Percentiles rank a stretch among this genome's conserved stretches.
These are phyloP conservation scores for Coniella vitis DNA, from an alignment of 2,329 filamentous ascomycete genomes.

Conservation along the genomic window DNA sequence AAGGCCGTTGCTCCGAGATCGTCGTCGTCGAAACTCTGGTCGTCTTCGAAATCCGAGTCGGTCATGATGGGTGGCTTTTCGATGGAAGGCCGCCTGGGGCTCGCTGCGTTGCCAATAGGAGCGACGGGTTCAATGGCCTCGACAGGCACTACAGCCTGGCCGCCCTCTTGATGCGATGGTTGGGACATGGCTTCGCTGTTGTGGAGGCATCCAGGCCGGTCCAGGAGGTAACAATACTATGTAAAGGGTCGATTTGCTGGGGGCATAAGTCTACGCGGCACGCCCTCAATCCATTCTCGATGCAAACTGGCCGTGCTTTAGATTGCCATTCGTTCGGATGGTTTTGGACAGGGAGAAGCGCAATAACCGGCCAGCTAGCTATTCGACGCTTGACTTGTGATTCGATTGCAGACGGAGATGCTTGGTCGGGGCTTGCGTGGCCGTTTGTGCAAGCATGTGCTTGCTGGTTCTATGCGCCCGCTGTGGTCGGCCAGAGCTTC, in stretches of 20 bases:
- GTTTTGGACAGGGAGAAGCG: neutral
- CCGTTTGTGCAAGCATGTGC: neutral
- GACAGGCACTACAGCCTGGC: conserved; percentile 5
- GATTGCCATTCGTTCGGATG: neutral
- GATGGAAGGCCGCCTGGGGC: conserved; percentile 23
- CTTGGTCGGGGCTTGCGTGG: too few relatives aligned
- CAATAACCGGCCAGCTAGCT: neutral
- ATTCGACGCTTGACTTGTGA: neutral
- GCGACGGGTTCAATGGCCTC: conserved; percentile 10
- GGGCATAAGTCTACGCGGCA: neutral
- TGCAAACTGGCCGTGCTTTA: neutral
- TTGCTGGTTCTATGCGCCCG: too few relatives aligned
- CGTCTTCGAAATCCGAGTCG: conserved; percentile 15
- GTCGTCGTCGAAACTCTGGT: conserved; percentile 7
- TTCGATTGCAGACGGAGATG: too few relatives aligned
- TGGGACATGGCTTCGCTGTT: conserved; percentile 18
- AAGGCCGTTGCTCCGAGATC: conserved; percentile 35
- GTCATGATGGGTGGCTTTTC: conserved; percentile 28
- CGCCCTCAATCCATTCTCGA: conserved; percentile 10
- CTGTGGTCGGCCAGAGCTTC: too few relatives aligned
- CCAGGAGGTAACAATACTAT: neutral
- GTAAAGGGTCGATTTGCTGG: neutral
- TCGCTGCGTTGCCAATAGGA: conserved; percentile 12
- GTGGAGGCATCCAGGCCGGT: neutral
- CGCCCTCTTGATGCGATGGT: too few relatives aligned